Evolutionary conservation across 1,284 basidiomycete genomes (phyloP), one percentile per base, ranked within the genome.

Genomic region (Heliocybe sulcata): DNA sequence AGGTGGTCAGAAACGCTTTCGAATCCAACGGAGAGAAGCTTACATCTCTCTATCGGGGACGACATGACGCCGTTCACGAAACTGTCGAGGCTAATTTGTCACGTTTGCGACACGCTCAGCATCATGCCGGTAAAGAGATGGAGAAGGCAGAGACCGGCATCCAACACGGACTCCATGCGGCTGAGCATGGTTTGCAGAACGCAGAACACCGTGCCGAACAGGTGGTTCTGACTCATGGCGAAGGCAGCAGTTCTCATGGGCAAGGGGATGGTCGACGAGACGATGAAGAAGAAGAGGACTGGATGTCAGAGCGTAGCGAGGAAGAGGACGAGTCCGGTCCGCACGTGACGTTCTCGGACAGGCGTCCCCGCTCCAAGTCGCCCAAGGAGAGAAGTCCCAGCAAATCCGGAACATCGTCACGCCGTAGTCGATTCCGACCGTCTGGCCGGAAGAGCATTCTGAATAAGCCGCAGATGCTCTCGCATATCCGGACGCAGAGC

Each of bases 1-100:
- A 85, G 60, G 81, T 86, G 26, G 74, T 81, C 56, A 69, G 72
- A 9, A 79, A 85, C 56, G 69, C 64, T 8, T 72, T 62, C 53
- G 67, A 70, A 3, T 58, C 66, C 20, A 64, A 69, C 45, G 60
- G 57, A 14, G 60, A 59, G 19, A 56, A 63, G 16, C 4, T 61
- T 45, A 60, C 60, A 2, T 56, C 61, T 51, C 60, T 58, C n/a
- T 62, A 65, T 33, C 63, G 60, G 10, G 62, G 67, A 9, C 58
- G 60, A 12, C 61, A 64, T 22, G 52, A 49, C 11, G 52, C 50
- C 42, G 61, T 63, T 20, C 56, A 57, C 29, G 26, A 55, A 35
- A 55, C 56, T 38, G 56, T 54, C 55, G 56, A 54, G 55, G 59
- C 55, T 12, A 55, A 64, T 26, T 26, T 62, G 25, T 57, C 62